Base-by-base conservation (phyloP, 2,329 filamentous ascomycete species). In the Xylariaceae sp. region DNA sequence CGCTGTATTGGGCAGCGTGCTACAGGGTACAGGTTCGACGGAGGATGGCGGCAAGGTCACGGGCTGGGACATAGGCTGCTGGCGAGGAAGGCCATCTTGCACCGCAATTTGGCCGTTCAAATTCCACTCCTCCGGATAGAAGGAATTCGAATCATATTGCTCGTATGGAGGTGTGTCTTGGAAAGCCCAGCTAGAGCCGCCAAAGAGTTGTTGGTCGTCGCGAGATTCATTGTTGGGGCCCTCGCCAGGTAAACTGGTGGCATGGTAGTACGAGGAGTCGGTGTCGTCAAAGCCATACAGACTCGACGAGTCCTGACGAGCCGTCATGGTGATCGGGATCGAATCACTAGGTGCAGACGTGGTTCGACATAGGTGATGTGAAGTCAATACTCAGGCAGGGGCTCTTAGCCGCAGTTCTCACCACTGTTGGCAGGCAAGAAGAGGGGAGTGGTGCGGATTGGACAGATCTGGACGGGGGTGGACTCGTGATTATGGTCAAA, bases 121-220 rank as follows among this genome's bases (percentile, higher is more conserved):
- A 49, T 61, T 62, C 65, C 65, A 68, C 42, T 63, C 65, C 45
- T 65, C 64, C 53, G 66, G 63, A 50, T 68, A 70, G 57, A 72
- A 71, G 28, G 65, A 48, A 51, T 61, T 63, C 42, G 59, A 53
- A 56, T 73, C 70, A 67, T 73, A 77, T 48, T 71, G 69, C 60
- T 75, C 73, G 68, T 75, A 77, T 42, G 75, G 74, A 55, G 76
- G 73, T 12, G 73, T 73, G 63, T 73, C 72, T 54, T 74, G 73
- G 58, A 79, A 79, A 57, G 69, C 64, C 78, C 78, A 82, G 66
- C 66, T 71, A 56, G 75, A 65, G 48, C 73, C 62, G 61, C 54
- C 65, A 66, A 72, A 72, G 53, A 70, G 66, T 47, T 64, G 62
- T 45, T 66, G 63, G 54, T 62, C 50, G 34, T 55, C 53, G 45